phyloP scores from a whole-genome alignment of 257 asterid genomes.

The Fraxinus excelsior region DNA sequence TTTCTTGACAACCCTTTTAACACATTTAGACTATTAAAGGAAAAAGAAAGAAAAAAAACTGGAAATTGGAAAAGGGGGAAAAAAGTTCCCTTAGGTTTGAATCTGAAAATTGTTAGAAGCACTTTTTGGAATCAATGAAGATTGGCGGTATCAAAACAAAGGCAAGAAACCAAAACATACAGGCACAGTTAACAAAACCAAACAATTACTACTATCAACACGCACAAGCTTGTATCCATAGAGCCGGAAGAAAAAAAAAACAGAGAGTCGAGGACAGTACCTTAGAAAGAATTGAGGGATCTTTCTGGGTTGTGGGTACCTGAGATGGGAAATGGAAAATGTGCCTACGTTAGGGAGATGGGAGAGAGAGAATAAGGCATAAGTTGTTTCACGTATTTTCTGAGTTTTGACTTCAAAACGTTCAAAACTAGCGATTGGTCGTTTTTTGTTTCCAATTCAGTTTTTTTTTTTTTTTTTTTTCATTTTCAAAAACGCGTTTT shows the following conservation, averaged over 20 bases:
- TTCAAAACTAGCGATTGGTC: no score
- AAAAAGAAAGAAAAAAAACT: neutral
- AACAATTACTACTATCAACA: neutral
- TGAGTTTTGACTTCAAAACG: no score
- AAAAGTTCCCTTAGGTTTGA: conserved; percentile 10
- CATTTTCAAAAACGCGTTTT: no score
- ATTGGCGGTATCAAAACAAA: conserved; percentile 15
- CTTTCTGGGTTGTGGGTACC: no score
- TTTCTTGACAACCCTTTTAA: no score
- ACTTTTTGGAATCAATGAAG: neutral
- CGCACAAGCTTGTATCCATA: conserved; percentile 3
- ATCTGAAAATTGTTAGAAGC: conserved; percentile 1
- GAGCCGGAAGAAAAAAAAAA: neutral
- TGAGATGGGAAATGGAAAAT: no score
- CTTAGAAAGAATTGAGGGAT: conserved; percentile 29
- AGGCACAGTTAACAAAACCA: neutral
- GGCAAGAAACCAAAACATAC: conserved; percentile 1
- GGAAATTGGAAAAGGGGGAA: neutral
- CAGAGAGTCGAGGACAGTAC: conserved; percentile 22
- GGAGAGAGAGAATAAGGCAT: no score
- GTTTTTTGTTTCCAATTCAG: no score
- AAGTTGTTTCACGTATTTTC: no score
- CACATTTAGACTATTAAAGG: neutral
- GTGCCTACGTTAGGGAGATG: no score
- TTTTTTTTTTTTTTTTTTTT: no score